Evolutionary conservation across 345 rosid genomes (phyloP), one percentile per base, ranked within the genome.

Genomic region (Acer yangbiense): DNA sequence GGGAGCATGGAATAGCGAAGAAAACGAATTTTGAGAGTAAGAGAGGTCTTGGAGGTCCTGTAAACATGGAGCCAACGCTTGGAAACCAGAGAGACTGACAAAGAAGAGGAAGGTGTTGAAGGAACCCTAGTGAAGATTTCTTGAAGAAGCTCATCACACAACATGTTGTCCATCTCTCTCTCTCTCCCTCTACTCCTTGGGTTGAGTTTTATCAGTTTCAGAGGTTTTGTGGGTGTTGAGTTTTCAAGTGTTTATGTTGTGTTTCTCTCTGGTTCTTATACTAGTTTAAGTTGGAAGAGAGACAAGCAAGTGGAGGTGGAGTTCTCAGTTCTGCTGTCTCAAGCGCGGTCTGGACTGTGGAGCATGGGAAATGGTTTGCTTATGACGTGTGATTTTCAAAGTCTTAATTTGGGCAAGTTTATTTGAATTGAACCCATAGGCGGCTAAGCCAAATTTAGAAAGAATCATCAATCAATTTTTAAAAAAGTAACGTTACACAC

Each of bases 51-150:
- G 13, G 94, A 92, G 17, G 86, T 74, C 48, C 98, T 85, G 87
- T 84, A 92, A 85, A 95, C 89, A 79, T 79, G 83, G 44, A 95
- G 98, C 98, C 98, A 95, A 44, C 98, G 92, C 80, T 93, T 92
- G 76, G 95, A 95, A 70, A 93, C 98, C 8, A 95, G 71, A 76
- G 88, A 89, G 74, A 90, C 90, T 1, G 91, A 78, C 68, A 58
- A 29, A 29, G 44, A 41, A 7, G 44, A 41, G 2, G 94, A 54
- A 27, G 87, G 71, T 0, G 90, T 57, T 27, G 87, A 32, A 9
- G 88, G 87, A 29, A 93, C 43, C 76, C 83, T 89, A 9, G 82
- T 69, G 77, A 95, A 90, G 75, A 95, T 89, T 79, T 95, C 98
- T 58, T 86, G 86, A 17, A 95, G 85, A 69, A 95, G 87, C 81